These are phyloP conservation scores for Furcasterigmium furcatum DNA, from an alignment of 2,329 filamentous ascomycete species.

Conservation along the genomic window DNA sequence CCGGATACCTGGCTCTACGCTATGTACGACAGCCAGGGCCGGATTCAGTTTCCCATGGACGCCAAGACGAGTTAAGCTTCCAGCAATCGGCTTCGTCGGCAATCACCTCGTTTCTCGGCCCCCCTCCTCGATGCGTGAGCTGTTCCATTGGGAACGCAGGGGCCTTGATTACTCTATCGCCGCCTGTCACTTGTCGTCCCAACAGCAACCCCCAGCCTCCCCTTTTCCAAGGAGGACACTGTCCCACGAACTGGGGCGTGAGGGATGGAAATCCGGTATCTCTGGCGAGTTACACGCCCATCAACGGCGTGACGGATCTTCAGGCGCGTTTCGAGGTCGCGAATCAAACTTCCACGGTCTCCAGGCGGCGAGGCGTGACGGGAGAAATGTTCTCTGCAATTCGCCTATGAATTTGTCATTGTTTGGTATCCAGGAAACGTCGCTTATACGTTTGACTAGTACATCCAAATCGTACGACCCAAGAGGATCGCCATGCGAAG, in stretches of 20 bases:
- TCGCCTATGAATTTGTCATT: too few relatives aligned
- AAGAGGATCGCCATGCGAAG: too few relatives aligned
- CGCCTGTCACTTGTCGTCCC: neutral
- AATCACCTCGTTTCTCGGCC: neutral
- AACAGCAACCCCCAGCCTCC: neutral
- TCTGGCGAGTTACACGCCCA: too few relatives aligned
- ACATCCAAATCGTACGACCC: too few relatives aligned
- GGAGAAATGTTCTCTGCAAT: too few relatives aligned
- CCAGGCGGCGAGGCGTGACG: too few relatives aligned
- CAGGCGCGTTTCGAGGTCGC: neutral
- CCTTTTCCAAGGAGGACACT: neutral
- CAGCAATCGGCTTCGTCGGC: neutral
- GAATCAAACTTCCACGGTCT: neutral
- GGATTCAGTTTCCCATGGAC: neutral
- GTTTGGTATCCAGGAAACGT: too few relatives aligned
- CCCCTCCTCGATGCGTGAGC: neutral
- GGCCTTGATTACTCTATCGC: neutral
- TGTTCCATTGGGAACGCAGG: neutral
- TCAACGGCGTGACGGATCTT: too few relatives aligned
- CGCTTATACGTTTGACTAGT: too few relatives aligned
- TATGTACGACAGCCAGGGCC: neutral
- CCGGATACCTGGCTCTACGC: neutral
- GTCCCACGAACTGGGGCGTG: too few relatives aligned
- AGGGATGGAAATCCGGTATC: too few relatives aligned
- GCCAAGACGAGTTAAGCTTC: conserved; percentile 1